A percentile compares a stretch with the other conserved stretches of the same genome.
These are phyloP conservation scores for Candida tunisiensis DNA, from an alignment of 1,139 yeast genomes.

Conservation along the genomic window DNA sequence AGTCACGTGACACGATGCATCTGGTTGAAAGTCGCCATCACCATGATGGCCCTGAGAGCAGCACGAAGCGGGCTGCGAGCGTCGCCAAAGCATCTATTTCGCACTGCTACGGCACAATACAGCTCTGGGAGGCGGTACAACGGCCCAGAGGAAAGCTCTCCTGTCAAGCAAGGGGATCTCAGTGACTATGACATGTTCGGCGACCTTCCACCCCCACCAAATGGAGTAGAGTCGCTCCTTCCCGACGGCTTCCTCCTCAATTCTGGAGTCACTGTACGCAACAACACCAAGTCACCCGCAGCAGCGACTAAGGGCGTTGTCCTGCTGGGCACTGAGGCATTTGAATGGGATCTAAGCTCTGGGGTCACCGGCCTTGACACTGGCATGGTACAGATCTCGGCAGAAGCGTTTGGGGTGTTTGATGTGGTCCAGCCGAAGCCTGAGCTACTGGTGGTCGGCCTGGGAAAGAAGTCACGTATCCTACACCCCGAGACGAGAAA, in stretches of 20 bases:
- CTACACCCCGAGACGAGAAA: conserved; percentile 37
- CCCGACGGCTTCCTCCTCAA: conserved; percentile 29
- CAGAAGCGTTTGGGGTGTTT: conserved; percentile 30
- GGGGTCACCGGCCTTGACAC: conserved; percentile 15
- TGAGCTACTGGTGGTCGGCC: conserved; percentile 54
- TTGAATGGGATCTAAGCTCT: conserved; percentile 35
- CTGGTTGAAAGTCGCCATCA: too few species aligned
- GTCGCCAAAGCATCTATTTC: background rate
- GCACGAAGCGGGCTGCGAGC: background rate
- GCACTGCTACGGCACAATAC: too few species aligned
- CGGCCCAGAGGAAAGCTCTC: too few species aligned
- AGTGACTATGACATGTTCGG: conserved; percentile 4
- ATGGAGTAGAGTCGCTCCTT: conserved; percentile 28
- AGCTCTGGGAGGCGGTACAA: too few species aligned
- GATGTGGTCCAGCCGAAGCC: conserved; percentile 58
- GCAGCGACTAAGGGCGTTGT: conserved; percentile 35
- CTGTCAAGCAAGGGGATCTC: conserved; percentile 8
- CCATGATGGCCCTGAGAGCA: too few species aligned
- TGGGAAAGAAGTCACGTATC: conserved; percentile 45
- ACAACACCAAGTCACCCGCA: conserved; percentile 19
- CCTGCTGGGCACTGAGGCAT: conserved; percentile 46
- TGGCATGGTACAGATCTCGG: conserved; percentile 21
- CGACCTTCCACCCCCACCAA: conserved; percentile 17
- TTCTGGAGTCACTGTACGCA: conserved; percentile 33
- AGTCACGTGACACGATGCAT: background rate